Evolutionary conservation across 805 yeast genomes (phyloP).

Genomic region (Yarrowia sp.): DNA sequence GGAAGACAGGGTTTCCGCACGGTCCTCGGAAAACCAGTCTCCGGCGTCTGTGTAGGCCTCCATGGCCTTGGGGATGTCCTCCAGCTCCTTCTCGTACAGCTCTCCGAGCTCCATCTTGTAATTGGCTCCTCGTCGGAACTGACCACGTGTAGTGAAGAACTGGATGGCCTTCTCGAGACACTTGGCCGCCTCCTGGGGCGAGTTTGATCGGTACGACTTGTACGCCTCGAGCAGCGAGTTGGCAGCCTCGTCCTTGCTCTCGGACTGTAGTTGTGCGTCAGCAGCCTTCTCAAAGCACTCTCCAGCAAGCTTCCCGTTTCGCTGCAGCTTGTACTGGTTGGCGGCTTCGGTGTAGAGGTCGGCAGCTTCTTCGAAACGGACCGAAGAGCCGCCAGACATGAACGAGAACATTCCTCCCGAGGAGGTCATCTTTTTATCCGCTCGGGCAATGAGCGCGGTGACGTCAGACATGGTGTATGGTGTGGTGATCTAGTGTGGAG

Average conservation of each 20-base stretch:
- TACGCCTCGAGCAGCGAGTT: conserved; percentile 88
- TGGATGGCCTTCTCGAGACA: conserved; percentile 78
- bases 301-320: conserved; percentile 74
- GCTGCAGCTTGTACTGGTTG: conserved; percentile 79
- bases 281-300: conserved; percentile 86
- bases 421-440: conserved; percentile 70
- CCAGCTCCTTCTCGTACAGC: conserved; percentile 76
- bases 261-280: conserved; percentile 73
- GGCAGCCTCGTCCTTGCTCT: conserved; percentile 87
- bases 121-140: conserved; percentile 95
- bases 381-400: conserved; percentile 66
- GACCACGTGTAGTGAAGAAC: conserved; percentile 87
- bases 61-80: conserved; percentile 72
- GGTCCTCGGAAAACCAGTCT: conserved; percentile 93
- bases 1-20: conserved; percentile 87
- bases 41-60: conserved; percentile 89
- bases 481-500: conserved; percentile 5
- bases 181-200: conserved; percentile 74
- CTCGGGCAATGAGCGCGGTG: conserved; percentile 50
- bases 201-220: conserved; percentile 78
- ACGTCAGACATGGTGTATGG: conserved; percentile 45
- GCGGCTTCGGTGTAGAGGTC: conserved; percentile 93
- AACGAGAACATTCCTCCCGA: conserved; percentile 63
- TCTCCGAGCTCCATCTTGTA: conserved; percentile 91
- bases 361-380: conserved; percentile 87